phyloP scores from a whole-genome alignment of 176 grass and related monocot species.

The Carex pumila region DNA sequence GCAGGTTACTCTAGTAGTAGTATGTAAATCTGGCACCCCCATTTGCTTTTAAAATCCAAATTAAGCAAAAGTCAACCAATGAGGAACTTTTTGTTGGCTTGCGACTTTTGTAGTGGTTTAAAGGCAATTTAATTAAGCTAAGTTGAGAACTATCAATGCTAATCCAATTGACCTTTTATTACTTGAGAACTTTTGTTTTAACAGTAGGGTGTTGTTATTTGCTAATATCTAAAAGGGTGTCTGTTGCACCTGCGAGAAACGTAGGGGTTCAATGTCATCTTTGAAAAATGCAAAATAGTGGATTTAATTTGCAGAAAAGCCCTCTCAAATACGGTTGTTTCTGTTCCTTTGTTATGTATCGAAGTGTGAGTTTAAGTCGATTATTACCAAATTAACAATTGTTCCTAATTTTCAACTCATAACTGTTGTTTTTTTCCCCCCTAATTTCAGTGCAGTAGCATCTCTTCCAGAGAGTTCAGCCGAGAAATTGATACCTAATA shows the following conservation, averaged over 20 bases:
- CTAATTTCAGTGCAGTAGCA: slow-evolving; percentile 33
- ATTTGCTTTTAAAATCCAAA: not conserved
- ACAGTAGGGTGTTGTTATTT: not conserved
- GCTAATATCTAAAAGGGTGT: not conserved
- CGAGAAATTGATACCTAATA: slow-evolving; percentile 41
- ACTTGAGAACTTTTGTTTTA: not conserved
- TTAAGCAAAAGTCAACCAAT: not conserved
- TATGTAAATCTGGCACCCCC: not conserved
- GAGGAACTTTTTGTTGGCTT: not conserved
- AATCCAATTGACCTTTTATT: not conserved
- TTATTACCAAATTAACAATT: not conserved
- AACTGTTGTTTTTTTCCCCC: not conserved
- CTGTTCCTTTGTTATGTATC: not conserved
- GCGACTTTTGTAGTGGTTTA: not conserved
- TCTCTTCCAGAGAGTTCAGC: slow-evolving; percentile 39
- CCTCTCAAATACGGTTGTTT: not conserved
- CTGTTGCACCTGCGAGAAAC: not conserved
- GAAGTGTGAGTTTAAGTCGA: not conserved
- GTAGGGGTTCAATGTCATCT: not conserved
- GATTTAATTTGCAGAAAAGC: not conserved
- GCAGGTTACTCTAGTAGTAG: not conserved
- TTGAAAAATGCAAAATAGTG: not conserved
- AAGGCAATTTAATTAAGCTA: not conserved
- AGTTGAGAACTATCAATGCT: not conserved
- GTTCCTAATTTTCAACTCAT: not conserved